Percentiles rank a stretch among this genome's conserved stretches.
These are phyloP conservation scores for Phaffia australis DNA, from an alignment of 768 basidiomycete species.

Conservation along the genomic window DNA sequence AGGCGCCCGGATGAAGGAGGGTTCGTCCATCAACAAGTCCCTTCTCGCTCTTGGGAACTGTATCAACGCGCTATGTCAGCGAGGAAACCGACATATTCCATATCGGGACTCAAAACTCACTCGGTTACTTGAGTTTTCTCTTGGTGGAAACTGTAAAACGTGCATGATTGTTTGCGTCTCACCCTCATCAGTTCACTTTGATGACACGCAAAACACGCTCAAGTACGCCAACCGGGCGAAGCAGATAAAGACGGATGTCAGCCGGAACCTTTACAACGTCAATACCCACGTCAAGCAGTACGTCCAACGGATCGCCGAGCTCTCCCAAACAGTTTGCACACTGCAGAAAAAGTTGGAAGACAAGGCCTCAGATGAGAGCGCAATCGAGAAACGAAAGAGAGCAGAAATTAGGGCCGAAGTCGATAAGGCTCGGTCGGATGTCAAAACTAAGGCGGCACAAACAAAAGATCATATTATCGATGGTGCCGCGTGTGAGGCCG, in stretches of 20 bases:
- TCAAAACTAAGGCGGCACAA: conserved; percentile 60
- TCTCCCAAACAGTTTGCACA: conserved; percentile 70
- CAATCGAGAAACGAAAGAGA: conserved; percentile 55
- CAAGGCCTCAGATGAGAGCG: conserved; percentile 53
- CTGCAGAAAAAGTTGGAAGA: conserved; percentile 76
- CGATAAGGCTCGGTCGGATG: conserved; percentile 60
- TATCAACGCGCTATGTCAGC: conserved; percentile 87
- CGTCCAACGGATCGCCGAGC: conserved; percentile 82
- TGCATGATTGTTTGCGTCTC: conserved; percentile 99
- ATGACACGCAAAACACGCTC: conserved; percentile 97
- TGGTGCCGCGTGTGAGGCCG: conserved; percentile 62
- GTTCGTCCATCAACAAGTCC: conserved; percentile 98
- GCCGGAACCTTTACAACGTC: conserved; percentile 87
- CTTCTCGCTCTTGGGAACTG: conserved; percentile 94
- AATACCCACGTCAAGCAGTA: conserved; percentile 91
- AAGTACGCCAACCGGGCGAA: conserved; percentile 96
- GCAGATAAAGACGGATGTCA: conserved; percentile 94
- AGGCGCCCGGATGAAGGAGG: conserved; percentile 96
- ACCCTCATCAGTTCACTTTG: conserved; percentile 88
- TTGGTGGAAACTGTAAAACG: conserved; percentile 97
- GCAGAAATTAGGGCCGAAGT: conserved; percentile 56
- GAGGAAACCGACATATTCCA: conserved; percentile 65
- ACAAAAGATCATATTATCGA: conserved; percentile 60
- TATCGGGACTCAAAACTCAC: conserved; percentile 99
- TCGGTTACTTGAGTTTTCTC: conserved; percentile 88